A percentile compares a stretch with the other conserved stretches of the same genome.
These are phyloP conservation scores for Claviceps sp. DNA, from an alignment of 2,329 filamentous ascomycete species.

Conservation along the genomic window DNA sequence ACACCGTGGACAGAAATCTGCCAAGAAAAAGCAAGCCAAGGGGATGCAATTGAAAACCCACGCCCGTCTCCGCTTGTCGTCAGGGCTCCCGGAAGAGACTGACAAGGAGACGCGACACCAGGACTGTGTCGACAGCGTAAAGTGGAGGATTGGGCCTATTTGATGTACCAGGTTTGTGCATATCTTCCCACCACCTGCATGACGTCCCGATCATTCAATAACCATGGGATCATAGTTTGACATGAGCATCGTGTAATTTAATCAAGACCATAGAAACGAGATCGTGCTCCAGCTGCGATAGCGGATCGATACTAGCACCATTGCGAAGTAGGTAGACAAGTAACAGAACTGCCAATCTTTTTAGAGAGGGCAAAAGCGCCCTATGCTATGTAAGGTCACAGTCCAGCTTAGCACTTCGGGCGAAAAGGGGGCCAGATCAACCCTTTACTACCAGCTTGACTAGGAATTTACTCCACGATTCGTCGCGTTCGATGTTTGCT, in stretches of 20 bases:
- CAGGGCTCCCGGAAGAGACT: background rate
- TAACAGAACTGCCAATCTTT: background rate
- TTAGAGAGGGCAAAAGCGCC: background rate
- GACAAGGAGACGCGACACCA: background rate
- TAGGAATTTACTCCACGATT: background rate
- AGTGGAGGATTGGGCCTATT: conserved; percentile 10
- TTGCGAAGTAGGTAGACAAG: background rate
- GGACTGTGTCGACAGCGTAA: background rate
- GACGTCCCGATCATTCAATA: background rate
- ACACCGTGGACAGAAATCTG: background rate
- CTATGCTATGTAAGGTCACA: background rate
- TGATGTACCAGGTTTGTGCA: conserved; percentile 7
- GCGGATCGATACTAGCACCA: background rate
- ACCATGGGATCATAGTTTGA: conserved; percentile 1
- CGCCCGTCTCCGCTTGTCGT: background rate
- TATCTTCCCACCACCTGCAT: background rate
- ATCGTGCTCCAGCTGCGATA: background rate
- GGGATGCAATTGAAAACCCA: background rate
- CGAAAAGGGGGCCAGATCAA: background rate
- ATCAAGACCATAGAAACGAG: background rate
- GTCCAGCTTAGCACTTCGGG: background rate
- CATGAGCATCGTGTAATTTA: background rate
- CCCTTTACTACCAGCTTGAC: background rate
- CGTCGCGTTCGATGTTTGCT: background rate
- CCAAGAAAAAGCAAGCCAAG: background rate